Evolutionary conservation across 1,284 basidiomycete species (phyloP).

Genomic region (Tetrapyrgos nigripes): DNA sequence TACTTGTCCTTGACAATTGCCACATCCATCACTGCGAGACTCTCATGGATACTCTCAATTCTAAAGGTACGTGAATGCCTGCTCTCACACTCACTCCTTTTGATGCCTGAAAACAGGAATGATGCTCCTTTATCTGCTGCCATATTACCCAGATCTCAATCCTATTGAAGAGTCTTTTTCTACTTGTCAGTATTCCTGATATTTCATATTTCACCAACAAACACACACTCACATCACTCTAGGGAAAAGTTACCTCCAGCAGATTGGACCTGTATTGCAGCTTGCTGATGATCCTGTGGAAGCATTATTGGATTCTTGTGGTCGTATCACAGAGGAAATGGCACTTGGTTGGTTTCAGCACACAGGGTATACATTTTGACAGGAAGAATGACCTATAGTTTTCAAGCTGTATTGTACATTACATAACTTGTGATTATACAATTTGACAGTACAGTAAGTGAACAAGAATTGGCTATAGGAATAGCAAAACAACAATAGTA

Average conservation of each 20-base stretch:
- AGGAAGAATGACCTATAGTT: too few relatives aligned
- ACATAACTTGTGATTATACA: too few relatives aligned
- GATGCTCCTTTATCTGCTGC: conserved; percentile 16
- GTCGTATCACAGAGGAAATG: conserved; percentile 24
- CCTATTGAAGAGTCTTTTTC: conserved; percentile 9
- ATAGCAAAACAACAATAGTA: too few relatives aligned
- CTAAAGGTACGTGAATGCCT: neutral
- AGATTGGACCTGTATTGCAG: neutral
- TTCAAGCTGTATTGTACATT: too few relatives aligned
- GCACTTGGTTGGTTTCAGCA: conserved; percentile 23
- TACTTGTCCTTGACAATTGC: conserved; percentile 16
- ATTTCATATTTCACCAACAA: neutral
- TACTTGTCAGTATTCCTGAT: neutral
- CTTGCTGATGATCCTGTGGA: conserved; percentile 12
- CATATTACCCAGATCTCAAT: conserved; percentile 20
- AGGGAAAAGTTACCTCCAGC: too few relatives aligned
- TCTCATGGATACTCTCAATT: neutral
- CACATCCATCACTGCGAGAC: conserved; percentile 6
- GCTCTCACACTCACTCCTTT: neutral
- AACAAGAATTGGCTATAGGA: too few relatives aligned
- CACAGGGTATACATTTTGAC: too few relatives aligned
- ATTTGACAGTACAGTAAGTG: too few relatives aligned
- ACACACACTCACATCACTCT: too few relatives aligned
- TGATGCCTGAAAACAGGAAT: conserved; percentile 2
- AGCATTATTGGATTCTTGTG: conserved; percentile 21